These are phyloP conservation scores for Xylaria acuta DNA, from an alignment of 495 filamentous ascomycete genomes.

Conservation along the genomic window DNA sequence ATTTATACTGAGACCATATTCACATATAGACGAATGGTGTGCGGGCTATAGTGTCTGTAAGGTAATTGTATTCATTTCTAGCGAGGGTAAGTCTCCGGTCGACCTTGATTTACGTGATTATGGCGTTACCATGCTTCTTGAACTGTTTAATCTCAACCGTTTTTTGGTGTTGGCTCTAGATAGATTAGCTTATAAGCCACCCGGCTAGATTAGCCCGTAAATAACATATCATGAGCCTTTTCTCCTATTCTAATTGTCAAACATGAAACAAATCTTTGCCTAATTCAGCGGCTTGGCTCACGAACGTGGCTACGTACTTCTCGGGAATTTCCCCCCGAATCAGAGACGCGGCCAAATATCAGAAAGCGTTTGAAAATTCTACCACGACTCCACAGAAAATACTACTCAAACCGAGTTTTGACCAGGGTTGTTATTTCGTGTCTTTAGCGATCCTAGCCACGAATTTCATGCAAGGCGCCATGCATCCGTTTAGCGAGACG, in stretches of 20 bases:
- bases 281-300: background rate
- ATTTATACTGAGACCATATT: background rate
- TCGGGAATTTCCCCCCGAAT: background rate
- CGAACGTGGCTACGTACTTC: background rate
- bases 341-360: background rate
- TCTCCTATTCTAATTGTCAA: background rate
- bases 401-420: constrained; percentile 8
- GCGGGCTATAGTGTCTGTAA: background rate
- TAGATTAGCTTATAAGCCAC: background rate
- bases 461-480: constrained; percentile 16
- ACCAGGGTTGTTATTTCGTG: constrained; percentile 13
- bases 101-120: background rate
- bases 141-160: background rate
- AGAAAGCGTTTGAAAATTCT: constrained; percentile 2
- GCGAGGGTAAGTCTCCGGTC: background rate
- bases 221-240: background rate
- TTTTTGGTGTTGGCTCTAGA: background rate
- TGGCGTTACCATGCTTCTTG: background rate
- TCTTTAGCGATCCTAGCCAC: constrained; percentile 5
- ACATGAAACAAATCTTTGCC: constrained; percentile 2
- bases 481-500: constrained; percentile 3
- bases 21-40: background rate
- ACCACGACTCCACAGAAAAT: constrained; percentile 15
- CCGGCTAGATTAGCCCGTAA: constrained; percentile 13
- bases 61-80: background rate